phyloP scores from a whole-genome alignment of 2,329 filamentous ascomycete genomes.

The Neocucurbitaria cava region DNA sequence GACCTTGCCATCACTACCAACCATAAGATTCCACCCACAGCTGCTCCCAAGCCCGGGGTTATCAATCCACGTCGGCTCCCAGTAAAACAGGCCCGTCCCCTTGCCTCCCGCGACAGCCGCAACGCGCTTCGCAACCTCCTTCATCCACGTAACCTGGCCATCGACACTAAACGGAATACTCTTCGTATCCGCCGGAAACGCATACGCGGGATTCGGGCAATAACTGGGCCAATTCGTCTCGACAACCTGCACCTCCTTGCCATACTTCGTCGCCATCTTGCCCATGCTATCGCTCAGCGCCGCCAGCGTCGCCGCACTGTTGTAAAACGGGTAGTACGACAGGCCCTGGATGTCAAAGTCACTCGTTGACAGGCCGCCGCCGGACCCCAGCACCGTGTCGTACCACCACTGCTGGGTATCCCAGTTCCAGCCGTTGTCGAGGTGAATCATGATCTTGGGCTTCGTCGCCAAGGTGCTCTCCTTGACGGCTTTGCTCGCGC shows the following conservation, averaged over 20 bases:
- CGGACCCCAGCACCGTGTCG: constrained; percentile 54
- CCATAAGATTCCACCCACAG: constrained; percentile 69
- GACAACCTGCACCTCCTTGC: constrained; percentile 71
- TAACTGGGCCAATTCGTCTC: constrained; percentile 74
- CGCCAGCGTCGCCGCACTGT: constrained; percentile 63
- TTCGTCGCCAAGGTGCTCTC: constrained; percentile 64
- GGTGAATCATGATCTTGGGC: constrained; percentile 75
- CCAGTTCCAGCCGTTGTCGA: constrained; percentile 80
- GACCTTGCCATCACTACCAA: constrained; percentile 61
- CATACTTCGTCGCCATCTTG: constrained; percentile 67
- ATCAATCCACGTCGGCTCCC: constrained; percentile 75
- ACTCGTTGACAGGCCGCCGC: constrained; percentile 56
- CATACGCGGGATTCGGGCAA: constrained; percentile 64
- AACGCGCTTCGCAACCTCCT: constrained; percentile 65
- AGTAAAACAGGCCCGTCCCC: constrained; percentile 69
- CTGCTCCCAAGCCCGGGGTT: constrained; percentile 71
- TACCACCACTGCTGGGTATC: constrained; percentile 71
- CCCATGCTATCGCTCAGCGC: constrained; percentile 62
- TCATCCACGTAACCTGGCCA: constrained; percentile 69
- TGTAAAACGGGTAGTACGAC: constrained; percentile 77
- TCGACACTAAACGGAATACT: constrained; percentile 67
- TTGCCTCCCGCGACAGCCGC: constrained; percentile 60
- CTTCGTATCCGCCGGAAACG: constrained; percentile 67
- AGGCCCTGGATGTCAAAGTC: constrained; percentile 78
- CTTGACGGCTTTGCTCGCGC: constrained; percentile 69